These are phyloP conservation scores for Neoscytalidium dimidiatum DNA, from an alignment of 2,329 filamentous ascomycete genomes.

Conservation along the genomic window DNA sequence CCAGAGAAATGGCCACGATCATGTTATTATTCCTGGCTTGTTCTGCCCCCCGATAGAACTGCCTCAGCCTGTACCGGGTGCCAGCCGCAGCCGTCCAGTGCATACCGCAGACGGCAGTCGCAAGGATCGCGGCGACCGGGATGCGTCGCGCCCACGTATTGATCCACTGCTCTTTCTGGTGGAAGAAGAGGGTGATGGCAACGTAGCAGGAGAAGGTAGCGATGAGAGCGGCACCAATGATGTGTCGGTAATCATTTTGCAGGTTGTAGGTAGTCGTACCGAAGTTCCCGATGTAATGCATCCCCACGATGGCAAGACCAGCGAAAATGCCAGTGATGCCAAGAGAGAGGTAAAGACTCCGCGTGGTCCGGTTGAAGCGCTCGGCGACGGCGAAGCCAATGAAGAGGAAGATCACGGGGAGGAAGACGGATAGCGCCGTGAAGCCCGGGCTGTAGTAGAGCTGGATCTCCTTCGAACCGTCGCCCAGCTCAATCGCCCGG, in stretches of 20 bases:
- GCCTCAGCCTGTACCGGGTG: constrained; percentile 64
- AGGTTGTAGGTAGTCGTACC: constrained; percentile 77
- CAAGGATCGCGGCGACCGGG: constrained; percentile 67
- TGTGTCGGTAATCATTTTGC: constrained; percentile 59
- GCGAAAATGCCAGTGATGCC: constrained; percentile 67
- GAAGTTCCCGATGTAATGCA: constrained; percentile 87
- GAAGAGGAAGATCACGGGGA: constrained; percentile 74
- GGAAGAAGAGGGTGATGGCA: constrained; percentile 76
- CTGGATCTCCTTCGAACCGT: constrained; percentile 63
- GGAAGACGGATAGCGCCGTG: constrained; percentile 76
- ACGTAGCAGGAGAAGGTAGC: constrained; percentile 70
- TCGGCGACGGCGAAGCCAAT: constrained; percentile 71
- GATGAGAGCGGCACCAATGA: constrained; percentile 71
- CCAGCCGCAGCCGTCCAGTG: constrained; percentile 79
- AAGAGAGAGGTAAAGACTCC: constrained; percentile 33
- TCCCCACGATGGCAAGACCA: constrained; percentile 75
- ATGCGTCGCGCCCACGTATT: constrained; percentile 75
- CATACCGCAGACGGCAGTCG: constrained; percentile 79
- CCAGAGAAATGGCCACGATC: constrained; percentile 71
- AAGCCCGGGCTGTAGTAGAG: constrained; percentile 72
- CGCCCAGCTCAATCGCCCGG: constrained; percentile 70
- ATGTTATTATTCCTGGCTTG: constrained; percentile 63
- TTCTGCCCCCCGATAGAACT: constrained; percentile 42
- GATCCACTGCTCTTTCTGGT: constrained; percentile 74
- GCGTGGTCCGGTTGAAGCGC: constrained; percentile 32